A percentile compares a stretch with the other conserved stretches of the same genome.
Evolutionary conservation across 805 yeast genomes (phyloP).

Genomic region (Saturnispora serradocipensis): DNA sequence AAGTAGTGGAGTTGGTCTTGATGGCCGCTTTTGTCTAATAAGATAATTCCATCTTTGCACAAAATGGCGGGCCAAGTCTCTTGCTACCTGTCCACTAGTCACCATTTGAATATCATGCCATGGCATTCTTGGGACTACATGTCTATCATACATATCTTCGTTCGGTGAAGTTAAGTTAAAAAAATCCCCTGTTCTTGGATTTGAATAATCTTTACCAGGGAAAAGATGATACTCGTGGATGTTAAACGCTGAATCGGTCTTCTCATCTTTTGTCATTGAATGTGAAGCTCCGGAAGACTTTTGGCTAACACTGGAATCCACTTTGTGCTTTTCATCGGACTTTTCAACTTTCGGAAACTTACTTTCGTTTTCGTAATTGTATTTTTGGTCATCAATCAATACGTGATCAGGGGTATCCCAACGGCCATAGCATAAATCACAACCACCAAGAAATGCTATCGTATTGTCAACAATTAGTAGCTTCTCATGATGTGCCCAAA

Average conservation of each 20-base stretch:
- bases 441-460: conserved; percentile 88
- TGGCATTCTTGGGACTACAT: conserved; percentile 85
- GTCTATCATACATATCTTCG: conserved; percentile 85
- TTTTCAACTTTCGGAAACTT: conserved; percentile 7
- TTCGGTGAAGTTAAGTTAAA: conserved; percentile 73
- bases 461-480: conserved; percentile 79
- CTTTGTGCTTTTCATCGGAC: neutral
- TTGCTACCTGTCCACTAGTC: conserved; percentile 86
- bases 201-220: conserved; percentile 97
- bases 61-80: conserved; percentile 88
- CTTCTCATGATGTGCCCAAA: conserved; percentile 99
- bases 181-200: conserved; percentile 89
- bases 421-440: conserved; percentile 92
- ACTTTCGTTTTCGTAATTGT: conserved; percentile 23
- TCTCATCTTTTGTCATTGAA: neutral
- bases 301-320: conserved; percentile 10
- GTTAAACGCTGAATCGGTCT: conserved; percentile 12
- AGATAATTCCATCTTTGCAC: conserved; percentile 97
- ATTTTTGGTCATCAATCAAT: conserved; percentile 55
- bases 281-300: neutral
- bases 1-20: conserved; percentile 83
- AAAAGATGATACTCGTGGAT: conserved; percentile 48
- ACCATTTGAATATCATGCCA: conserved; percentile 99
- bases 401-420: conserved; percentile 96
- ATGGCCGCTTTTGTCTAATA: conserved; percentile 87